Percentiles rank a stretch among this genome's conserved stretches.
Evolutionary conservation across 495 filamentous ascomycete species (phyloP).

Genomic region (Chaetomium fimeti): DNA sequence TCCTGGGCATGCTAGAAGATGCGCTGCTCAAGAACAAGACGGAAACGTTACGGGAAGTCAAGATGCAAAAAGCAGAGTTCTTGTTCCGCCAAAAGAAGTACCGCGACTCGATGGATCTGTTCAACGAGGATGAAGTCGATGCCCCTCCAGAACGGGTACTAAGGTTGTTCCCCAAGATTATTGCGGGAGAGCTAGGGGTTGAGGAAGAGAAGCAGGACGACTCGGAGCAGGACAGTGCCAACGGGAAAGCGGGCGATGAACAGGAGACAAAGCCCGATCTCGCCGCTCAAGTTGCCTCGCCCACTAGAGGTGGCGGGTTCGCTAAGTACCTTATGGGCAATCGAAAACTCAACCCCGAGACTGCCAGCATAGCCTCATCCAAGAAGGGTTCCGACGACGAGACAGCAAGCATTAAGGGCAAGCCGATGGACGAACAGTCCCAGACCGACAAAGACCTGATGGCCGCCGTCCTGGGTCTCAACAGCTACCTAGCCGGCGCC

Average conservation of each 20-base stretch:
- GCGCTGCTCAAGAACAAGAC: slow-evolving; percentile 82
- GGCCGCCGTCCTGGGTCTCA: slow-evolving; percentile 74
- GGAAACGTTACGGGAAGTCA: slow-evolving; percentile 73
- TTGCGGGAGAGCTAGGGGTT: slow-evolving; percentile 70
- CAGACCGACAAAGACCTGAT: slow-evolving; percentile 79
- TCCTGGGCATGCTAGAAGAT: slow-evolving; percentile 87
- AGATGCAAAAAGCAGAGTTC: slow-evolving; percentile 83
- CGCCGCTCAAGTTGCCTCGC: slow-evolving; percentile 39
- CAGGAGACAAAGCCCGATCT: slow-evolving; percentile 36
- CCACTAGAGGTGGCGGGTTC: slow-evolving; percentile 45
- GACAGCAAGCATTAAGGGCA: slow-evolving; percentile 45
- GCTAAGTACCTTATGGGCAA: slow-evolving; percentile 54
- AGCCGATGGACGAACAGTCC: slow-evolving; percentile 42
- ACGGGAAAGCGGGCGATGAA: slow-evolving; percentile 51
- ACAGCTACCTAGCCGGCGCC: slow-evolving; percentile 80
- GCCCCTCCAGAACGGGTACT: slow-evolving; percentile 90
- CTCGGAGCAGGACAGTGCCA: slow-evolving; percentile 43
- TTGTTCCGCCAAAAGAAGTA: slow-evolving; percentile 83
- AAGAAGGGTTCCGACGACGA: slow-evolving; percentile 51
- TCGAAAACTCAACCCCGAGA: slow-evolving; percentile 57
- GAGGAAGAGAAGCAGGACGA: slow-evolving; percentile 44
- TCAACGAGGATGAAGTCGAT: slow-evolving; percentile 72
- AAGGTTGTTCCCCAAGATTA: slow-evolving; percentile 73
- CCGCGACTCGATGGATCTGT: slow-evolving; percentile 83
- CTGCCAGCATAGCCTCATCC: slow-evolving; percentile 64